Evolutionary conservation across 352 stramenopile genomes (phyloP).

Genomic region (Pythium myriotylum): DNA sequence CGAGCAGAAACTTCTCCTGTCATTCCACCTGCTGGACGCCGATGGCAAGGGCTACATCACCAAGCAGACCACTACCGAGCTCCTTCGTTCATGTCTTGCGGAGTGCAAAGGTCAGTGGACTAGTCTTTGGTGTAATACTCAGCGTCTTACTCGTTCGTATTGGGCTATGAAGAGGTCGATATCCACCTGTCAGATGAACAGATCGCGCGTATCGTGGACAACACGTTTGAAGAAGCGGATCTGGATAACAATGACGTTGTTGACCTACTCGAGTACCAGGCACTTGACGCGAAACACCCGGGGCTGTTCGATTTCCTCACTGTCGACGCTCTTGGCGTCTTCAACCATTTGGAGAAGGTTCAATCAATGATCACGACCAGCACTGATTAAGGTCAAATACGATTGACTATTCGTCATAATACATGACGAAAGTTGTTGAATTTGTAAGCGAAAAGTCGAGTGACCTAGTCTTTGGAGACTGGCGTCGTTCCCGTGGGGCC

Average conservation of each 20-base stretch:
- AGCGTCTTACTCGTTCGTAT: not conserved
- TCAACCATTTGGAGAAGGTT: slow-evolving; percentile 85
- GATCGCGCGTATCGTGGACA: slow-evolving; percentile 78
- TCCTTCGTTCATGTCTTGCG: slow-evolving; percentile 83
- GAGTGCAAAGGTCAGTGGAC: slow-evolving; percentile 71
- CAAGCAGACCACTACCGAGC: slow-evolving; percentile 80
- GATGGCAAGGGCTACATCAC: slow-evolving; percentile 82
- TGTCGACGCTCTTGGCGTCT: slow-evolving; percentile 79
- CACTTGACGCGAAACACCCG: slow-evolving; percentile 79
- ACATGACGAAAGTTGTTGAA: not conserved
- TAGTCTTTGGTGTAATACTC: not conserved
- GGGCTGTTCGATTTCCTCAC: slow-evolving; percentile 87
- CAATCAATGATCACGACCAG: slow-evolving; percentile 60
- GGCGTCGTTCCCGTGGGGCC: slow-evolving; percentile 83
- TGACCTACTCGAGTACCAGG: slow-evolving; percentile 81
- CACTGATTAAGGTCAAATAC: slow-evolving; percentile 19
- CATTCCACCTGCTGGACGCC: slow-evolving; percentile 82
- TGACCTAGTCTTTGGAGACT: slow-evolving; percentile 28
- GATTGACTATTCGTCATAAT: not conserved
- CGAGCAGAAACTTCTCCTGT: slow-evolving; percentile 87
- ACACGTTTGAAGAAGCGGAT: slow-evolving; percentile 84
- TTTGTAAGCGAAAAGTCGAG: slow-evolving; percentile 4
- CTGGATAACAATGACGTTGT: slow-evolving; percentile 77
- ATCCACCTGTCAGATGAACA: slow-evolving; percentile 79
- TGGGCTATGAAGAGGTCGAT: slow-evolving; percentile 54